Percentiles rank a stretch among this genome's conserved stretches.
These are phyloP conservation scores for Stephanodiscus triporus DNA, from an alignment of 108 stramenopile species.

Conservation along the genomic window DNA sequence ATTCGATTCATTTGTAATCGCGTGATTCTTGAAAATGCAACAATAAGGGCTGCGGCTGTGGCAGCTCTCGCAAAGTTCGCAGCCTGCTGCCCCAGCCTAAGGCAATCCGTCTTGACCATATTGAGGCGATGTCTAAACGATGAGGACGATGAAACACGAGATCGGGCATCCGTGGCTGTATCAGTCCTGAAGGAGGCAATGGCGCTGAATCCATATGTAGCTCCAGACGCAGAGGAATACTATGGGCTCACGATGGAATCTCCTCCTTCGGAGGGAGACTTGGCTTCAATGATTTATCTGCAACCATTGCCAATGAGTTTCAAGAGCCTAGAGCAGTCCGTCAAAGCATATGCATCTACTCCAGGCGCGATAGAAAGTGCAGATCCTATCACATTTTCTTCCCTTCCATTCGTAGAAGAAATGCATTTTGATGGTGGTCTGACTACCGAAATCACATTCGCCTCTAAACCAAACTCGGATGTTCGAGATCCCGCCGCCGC, in stretches of 20 bases:
- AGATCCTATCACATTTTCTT: constrained; percentile 63
- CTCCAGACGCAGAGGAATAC: constrained; percentile 40
- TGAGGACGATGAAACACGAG: constrained; percentile 92
- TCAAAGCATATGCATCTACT: constrained; percentile 58
- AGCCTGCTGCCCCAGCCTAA: constrained; percentile 69
- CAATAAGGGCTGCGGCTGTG: constrained; percentile 89
- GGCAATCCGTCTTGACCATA: constrained; percentile 69
- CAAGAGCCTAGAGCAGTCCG: constrained; percentile 64
- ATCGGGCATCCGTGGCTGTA: constrained; percentile 78
- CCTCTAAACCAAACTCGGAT: constrained; percentile 48
- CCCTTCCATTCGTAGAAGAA: constrained; percentile 77
- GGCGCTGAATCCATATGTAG: constrained; percentile 34
- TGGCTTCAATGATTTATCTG: constrained; percentile 51
- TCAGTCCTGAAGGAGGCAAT: constrained; percentile 56
- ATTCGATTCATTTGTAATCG: constrained; percentile 94
- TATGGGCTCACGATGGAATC: constrained; percentile 37
- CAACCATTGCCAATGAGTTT: constrained; percentile 85
- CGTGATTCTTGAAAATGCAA: constrained; percentile 83
- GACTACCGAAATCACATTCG: constrained; percentile 25
- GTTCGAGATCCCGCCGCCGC: constrained; percentile 60
- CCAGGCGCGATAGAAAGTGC: constrained; percentile 55
- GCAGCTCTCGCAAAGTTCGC: constrained; percentile 84
- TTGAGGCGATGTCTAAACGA: constrained; percentile 75
- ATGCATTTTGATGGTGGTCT: constrained; percentile 33
- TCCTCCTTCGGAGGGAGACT: constrained; percentile 40